Percentiles rank a stretch among this genome's conserved stretches.
These are phyloP conservation scores for Didymella segeticola DNA, from an alignment of 2,329 filamentous ascomycete genomes.

Conservation along the genomic window DNA sequence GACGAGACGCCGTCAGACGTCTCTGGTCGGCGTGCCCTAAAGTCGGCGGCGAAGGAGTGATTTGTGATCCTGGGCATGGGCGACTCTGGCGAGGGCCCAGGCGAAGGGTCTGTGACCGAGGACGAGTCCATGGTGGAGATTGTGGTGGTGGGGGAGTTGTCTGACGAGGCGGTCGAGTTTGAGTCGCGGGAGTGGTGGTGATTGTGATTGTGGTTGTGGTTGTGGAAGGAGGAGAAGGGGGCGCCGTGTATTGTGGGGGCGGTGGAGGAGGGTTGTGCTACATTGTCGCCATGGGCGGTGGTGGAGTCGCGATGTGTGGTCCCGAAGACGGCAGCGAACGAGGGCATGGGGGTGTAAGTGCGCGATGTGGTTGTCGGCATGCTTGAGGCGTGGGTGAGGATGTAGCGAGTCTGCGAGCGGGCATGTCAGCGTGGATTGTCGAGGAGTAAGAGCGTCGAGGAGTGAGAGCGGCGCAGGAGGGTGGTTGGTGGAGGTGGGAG, in stretches of 20 bases:
- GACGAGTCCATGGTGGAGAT: conserved; percentile 92
- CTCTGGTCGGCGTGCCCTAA: conserved; percentile 47
- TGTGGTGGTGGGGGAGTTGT: conserved; percentile 94
- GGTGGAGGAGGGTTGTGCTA: conserved; percentile 46
- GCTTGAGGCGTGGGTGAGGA: conserved; percentile 26
- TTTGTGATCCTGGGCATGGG: conserved; percentile 76
- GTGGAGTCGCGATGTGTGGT: conserved; percentile 22
- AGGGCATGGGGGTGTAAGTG: conserved; percentile 64
- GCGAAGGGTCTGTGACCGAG: conserved; percentile 86
- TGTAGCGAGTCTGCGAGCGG: too few species aligned
- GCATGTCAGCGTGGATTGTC: too few species aligned
- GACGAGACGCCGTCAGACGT: conserved; percentile 52
- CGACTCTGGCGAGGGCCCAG: conserved; percentile 88
- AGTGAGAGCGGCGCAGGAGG: too few species aligned
- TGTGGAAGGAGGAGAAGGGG: conserved; percentile 59
- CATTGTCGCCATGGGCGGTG: conserved; percentile 38
- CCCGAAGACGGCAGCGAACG: conserved; percentile 78
- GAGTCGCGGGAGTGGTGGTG: conserved; percentile 75
- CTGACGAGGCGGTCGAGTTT: conserved; percentile 85
- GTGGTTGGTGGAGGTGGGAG: conserved; percentile 22
- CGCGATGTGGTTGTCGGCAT: conserved; percentile 48
- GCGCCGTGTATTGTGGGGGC: conserved; percentile 41
- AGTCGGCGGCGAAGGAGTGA: conserved; percentile 69
- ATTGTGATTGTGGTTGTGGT: conserved; percentile 68
- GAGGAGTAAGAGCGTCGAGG: too few species aligned